phyloP scores from a whole-genome alignment of 208 protist genomes.

The Acanthamoeba castellanii region DNA sequence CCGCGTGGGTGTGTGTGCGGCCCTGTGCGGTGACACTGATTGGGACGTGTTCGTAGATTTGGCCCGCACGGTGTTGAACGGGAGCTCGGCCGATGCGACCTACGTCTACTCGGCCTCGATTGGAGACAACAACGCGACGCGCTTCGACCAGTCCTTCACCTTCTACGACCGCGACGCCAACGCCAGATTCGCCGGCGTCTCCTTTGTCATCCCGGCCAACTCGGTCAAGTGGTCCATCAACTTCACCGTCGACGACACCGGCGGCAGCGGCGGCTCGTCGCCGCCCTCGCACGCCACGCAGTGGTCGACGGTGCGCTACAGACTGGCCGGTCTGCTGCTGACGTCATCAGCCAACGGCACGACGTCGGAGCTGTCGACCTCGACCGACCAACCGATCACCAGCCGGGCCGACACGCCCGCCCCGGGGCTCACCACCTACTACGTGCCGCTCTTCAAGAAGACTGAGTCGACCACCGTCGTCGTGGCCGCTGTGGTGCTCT shows the following conservation, averaged over 20 bases:
- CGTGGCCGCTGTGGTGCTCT: not conserved
- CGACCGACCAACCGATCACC: not conserved
- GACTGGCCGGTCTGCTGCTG: not conserved
- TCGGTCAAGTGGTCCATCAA: constrained; percentile 10
- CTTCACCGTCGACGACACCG: not conserved
- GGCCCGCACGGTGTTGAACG: not conserved
- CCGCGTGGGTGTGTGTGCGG: no score
- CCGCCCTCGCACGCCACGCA: not conserved
- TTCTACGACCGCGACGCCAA: not conserved
- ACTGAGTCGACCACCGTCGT: not conserved
- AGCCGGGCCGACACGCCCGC: not conserved
- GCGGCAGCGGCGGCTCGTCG: not conserved
- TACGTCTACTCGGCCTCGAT: not conserved
- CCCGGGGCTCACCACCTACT: not conserved
- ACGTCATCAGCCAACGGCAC: not conserved
- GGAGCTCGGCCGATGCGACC: not conserved
- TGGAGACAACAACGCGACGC: not conserved
- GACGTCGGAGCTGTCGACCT: not conserved
- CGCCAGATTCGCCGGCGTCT: not conserved
- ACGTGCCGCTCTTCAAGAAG: not conserved
- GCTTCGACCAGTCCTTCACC: not conserved
- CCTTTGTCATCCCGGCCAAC: not conserved
- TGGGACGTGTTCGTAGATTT: no score
- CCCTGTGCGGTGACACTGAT: no score
- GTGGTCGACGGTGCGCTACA: not conserved